Evolutionary conservation across 768 basidiomycete genomes (phyloP).

Genomic region (Phylloporus rhodoxanthus): DNA sequence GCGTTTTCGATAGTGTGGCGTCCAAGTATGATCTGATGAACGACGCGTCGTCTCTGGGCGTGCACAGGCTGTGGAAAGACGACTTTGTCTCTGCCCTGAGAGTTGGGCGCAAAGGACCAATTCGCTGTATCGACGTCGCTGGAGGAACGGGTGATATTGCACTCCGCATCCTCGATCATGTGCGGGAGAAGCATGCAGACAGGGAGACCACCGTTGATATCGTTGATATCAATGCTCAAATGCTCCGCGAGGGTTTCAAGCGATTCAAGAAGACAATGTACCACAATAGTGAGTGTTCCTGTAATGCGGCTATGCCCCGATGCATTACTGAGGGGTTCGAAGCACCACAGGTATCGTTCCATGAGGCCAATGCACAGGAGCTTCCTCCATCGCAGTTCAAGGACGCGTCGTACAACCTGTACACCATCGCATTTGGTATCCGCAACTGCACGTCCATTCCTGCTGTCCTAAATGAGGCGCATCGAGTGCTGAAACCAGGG

Average conservation of each 20-base stretch:
- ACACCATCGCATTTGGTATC: constrained; percentile 98
- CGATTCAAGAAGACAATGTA: constrained; percentile 98
- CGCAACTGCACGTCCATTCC: constrained; percentile 94
- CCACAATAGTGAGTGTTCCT: constrained; percentile 70
- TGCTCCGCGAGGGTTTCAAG: constrained; percentile 87
- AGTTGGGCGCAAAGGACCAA: constrained; percentile 68
- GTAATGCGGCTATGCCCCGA: not conserved
- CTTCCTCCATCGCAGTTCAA: constrained; percentile 62
- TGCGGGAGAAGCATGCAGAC: constrained; percentile 82
- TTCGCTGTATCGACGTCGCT: constrained; percentile 89
- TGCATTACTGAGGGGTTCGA: constrained; percentile 4
- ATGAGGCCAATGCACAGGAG: constrained; percentile 87
- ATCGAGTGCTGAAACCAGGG: constrained; percentile 93
- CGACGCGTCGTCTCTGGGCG: constrained; percentile 95
- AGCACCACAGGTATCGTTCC: constrained; percentile 93
- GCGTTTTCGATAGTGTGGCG: constrained; percentile 93
- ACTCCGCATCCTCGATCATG: constrained; percentile 84
- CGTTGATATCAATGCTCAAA: constrained; percentile 91
- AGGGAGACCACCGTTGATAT: constrained; percentile 85
- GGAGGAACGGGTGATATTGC: constrained; percentile 99
- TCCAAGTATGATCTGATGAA: constrained; percentile 98
- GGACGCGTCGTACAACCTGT: constrained; percentile 85
- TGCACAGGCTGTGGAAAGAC: constrained; percentile 98
- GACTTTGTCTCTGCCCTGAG: constrained; percentile 68
- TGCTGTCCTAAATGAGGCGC: constrained; percentile 79